These are phyloP conservation scores for Nicotiana otophora DNA, from an alignment of 257 asterid species.

Conservation along the genomic window DNA sequence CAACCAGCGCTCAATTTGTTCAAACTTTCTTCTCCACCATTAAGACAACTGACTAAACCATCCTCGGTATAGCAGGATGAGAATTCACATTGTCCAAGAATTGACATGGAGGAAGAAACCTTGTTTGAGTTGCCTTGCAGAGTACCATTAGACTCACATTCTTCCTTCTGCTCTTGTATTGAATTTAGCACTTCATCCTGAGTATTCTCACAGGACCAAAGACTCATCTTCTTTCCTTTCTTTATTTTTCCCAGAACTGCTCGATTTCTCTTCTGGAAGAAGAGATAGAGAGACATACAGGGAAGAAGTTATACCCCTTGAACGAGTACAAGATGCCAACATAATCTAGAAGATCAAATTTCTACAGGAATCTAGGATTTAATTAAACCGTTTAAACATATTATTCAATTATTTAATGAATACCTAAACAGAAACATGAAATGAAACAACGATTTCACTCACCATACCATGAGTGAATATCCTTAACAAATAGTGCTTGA, in stretches of 20 bases:
- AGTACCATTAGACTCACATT: slow-evolving; percentile 24
- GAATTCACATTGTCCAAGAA: slow-evolving; percentile 27
- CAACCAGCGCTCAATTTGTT: slow-evolving; percentile 23
- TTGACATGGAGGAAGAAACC: slow-evolving; percentile 14
- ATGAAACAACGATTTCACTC: neutral
- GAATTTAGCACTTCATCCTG: slow-evolving; percentile 21
- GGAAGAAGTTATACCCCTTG: neutral
- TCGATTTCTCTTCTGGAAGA: slow-evolving; percentile 42
- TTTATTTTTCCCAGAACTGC: slow-evolving; percentile 36
- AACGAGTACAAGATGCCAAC: neutral
- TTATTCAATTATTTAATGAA: neutral
- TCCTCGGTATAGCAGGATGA: slow-evolving; percentile 18
- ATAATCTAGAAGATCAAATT: neutral
- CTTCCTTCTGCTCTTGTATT: slow-evolving; percentile 30
- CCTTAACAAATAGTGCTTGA: neutral
- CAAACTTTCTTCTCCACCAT: slow-evolving; percentile 32
- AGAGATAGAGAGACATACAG: slow-evolving; percentile 3
- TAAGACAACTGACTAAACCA: slow-evolving; percentile 21
- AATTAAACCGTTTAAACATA: neutral
- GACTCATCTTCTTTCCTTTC: slow-evolving; percentile 32
- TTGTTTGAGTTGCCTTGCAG: slow-evolving; percentile 18
- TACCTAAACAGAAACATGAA: neutral
- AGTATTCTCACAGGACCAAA: slow-evolving; percentile 13
- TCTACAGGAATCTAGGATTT: neutral
- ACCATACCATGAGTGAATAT: neutral